Conservation (phyloP, 1,284 basidiomycete genomes). For the Ustilago hordei region DNA sequence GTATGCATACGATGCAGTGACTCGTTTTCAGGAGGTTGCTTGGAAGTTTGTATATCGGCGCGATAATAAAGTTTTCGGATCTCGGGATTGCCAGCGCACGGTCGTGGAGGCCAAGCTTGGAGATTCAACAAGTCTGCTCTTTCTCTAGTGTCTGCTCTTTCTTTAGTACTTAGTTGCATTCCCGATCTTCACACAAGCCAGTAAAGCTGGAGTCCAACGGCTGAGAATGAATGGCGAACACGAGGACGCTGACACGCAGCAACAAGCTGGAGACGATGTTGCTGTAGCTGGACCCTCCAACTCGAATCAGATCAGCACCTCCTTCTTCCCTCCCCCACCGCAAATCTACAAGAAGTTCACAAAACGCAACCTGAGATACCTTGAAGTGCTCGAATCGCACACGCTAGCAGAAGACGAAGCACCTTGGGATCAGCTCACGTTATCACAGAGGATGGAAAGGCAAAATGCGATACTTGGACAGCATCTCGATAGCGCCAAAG, state of each 20-base stretch:
- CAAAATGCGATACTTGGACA: slow-evolving; percentile 33
- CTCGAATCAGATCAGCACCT: slow-evolving; percentile 53
- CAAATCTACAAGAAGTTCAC: slow-evolving; percentile 57
- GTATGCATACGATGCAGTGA: slow-evolving; percentile 1
- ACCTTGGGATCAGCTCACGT: slow-evolving; percentile 30
- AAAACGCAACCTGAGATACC: slow-evolving; percentile 48
- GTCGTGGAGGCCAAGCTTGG: slow-evolving; percentile 6
- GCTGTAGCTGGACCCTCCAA: slow-evolving; percentile 27
- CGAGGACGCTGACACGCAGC: slow-evolving; percentile 9
- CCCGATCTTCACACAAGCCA: neutral
- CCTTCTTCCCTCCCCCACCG: slow-evolving; percentile 63
- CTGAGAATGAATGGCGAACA: slow-evolving; percentile 30
- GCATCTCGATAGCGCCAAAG: neutral
- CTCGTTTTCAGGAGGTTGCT: slow-evolving; percentile 21
- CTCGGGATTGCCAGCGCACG: slow-evolving; percentile 24
- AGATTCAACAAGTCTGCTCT: neutral
- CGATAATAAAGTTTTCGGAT: slow-evolving; percentile 24
- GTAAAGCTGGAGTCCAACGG: neutral
- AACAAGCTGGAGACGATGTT: slow-evolving; percentile 9
- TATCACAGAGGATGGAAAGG: slow-evolving; percentile 26
- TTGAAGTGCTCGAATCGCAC: slow-evolving; percentile 43
- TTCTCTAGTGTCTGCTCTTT: too few species aligned
- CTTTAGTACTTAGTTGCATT: neutral
- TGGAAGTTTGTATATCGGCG: neutral
- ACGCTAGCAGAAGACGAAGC: slow-evolving; percentile 20